Base-by-base conservation (phyloP, 1,284 basidiomycete genomes). In the Vanrija sp. region DNA sequence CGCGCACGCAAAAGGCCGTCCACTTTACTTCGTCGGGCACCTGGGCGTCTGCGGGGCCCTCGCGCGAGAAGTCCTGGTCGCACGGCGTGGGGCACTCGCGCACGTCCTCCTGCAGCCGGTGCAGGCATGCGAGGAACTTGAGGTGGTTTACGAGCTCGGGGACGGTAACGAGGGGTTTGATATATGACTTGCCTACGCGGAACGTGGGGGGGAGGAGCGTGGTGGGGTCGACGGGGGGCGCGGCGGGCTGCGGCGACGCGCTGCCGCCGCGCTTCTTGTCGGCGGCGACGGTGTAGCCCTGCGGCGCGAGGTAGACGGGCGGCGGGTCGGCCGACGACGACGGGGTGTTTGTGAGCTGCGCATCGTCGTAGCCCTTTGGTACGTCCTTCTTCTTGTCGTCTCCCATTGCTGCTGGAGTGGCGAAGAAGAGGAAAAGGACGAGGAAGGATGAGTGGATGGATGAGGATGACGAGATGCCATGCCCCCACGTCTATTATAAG, bases 61-160 rank as follows among this genome's bases (percentile, higher is more conserved):
- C 24, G 41, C 18, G 6, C 22, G 8, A 36, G 18, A 27, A 24
- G 15, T 49, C 15, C 27, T 24, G 9, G n/a, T 37, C 41, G 8
- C 19, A 16, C 3, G 25, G 23, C 3, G 42, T 42, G 14, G 54
- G 50, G 37, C 45, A 49, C 12, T 49, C 51, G 43, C 54, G 54
- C 23, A 56, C 54, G 19, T 60, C 59, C 37, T 56, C 47, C 20
- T 54, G 60, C 31, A 62, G 44, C 2, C 52, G 39, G 22, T 54
- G 52, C 14, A 66, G 47, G 16, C 59, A 60, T 3, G 53, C 41
- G 9, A 66, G 57, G 48, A 66, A 59, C 4, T 49, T 59, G n/a
- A 66, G 51, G 50, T 66, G 64, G 47, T 61, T 47, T 27, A 52
- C 53, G 19, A 42, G 44, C 61, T 66, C 44, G 6, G 54, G 55